Base-by-base conservation (phyloP, 1,139 yeast genomes). In the Saccharomyces hybrid region DNA sequence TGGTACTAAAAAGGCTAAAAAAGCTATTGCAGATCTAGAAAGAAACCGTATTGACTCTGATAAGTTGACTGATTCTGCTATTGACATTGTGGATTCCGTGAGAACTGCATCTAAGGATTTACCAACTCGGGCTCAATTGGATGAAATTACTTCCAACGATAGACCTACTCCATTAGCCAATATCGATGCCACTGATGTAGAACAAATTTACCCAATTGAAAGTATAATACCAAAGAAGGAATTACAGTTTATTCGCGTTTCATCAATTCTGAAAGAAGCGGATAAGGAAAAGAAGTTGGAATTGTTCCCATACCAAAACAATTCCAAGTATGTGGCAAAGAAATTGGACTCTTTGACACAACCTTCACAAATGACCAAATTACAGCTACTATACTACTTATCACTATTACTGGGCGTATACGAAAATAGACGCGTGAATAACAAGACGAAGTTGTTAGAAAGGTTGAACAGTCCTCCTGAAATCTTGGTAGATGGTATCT, bases 1-100 rank as follows among this genome's bases (percentile, higher is more conserved):
- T 63, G 99, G 99, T 79, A 91, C 99, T 57, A 89, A 88, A 73
- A 91, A 85, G 73, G 97, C 98, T 57, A 91, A 89, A 74, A 86
- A 88, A 65, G 96, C 96, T 42, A 88, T 95, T 67, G 76, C 81
- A 52, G 91, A 85, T 68, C 72, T 83, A 66, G 95, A 85, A 67
- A 82, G 86, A 71, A 93, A 93, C 73, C 80, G 86, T 66, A 84
- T 93, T 67, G 97, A 93, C 69, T 80, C 96, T 1, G 95, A 82
- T 51, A 82, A 83, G 70, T 77, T 91, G 61, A 85, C 81, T 56
- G 87, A 80, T 60, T 76, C 84, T 53, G 93, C 91, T 67, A 71
- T 82, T 59, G 96, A 88, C 63, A 90, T 93, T 64, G 82, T 90
- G 54, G 96, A 88, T 64, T 78, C 84, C 34, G 93, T 95, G 58